A percentile compares a stretch with the other conserved stretches of the same genome.
These are phyloP conservation scores for Tylopilus plumbeoviolaceoides DNA, from an alignment of 768 basidiomycete species.

Conservation along the genomic window DNA sequence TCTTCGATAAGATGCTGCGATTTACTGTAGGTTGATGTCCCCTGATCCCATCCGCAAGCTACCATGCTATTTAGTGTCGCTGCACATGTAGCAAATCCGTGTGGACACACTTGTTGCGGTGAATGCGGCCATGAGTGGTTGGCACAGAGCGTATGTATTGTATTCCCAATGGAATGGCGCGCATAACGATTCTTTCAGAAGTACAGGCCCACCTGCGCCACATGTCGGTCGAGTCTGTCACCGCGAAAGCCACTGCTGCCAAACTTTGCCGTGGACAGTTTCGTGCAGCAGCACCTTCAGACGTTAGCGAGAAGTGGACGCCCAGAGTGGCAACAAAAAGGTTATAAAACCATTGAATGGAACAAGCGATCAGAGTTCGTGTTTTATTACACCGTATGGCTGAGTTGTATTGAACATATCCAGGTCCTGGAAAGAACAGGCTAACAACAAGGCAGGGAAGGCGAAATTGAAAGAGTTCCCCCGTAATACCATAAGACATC, in stretches of 20 bases:
- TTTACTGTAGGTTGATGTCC: constrained; percentile 49
- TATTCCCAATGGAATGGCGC: neutral
- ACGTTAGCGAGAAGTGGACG: constrained; percentile 43
- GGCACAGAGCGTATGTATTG: constrained; percentile 41
- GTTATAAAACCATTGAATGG: constrained; percentile 50
- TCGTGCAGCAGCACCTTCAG: constrained; percentile 56
- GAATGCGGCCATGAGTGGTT: constrained; percentile 64
- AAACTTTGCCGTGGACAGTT: constrained; percentile 58
- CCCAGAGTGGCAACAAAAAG: constrained; percentile 51
- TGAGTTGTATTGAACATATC: neutral
- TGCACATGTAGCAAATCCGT: constrained; percentile 62
- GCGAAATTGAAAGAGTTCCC: constrained; percentile 15
- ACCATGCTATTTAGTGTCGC: constrained; percentile 43
- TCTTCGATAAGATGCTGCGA: constrained; percentile 62
- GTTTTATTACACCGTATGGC: neutral
- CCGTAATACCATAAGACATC: constrained; percentile 12
- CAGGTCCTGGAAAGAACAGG: constrained; percentile 30
- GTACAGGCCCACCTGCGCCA: constrained; percentile 48
- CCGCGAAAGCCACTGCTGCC: constrained; percentile 49
- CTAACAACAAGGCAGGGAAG: constrained; percentile 11
- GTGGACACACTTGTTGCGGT: constrained; percentile 72
- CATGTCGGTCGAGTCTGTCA: constrained; percentile 52
- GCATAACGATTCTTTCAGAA: constrained; percentile 25
- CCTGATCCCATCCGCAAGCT: neutral
- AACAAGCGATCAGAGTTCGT: constrained; percentile 50